Evolutionary conservation across 345 rosid species (phyloP), one percentile per base, ranked within the genome.

Genomic region (Pistacia vera): DNA sequence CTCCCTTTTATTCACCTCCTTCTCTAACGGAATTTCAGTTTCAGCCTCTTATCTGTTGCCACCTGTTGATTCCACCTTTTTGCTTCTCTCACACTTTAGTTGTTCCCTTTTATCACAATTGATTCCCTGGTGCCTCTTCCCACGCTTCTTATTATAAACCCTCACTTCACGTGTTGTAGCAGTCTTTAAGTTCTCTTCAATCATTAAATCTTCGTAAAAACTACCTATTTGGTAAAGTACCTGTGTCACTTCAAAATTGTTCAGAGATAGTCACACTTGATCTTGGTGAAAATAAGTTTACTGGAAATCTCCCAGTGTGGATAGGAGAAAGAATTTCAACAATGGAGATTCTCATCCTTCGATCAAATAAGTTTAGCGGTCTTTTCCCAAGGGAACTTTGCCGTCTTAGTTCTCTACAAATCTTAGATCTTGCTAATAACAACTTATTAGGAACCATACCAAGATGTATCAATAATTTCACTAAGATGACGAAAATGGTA

Each of bases 361-460:
- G 72, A 16, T 79, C 68, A 2, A 83, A 83, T 48, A 58, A 30
- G 18, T 77, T 83, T 5, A 4, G 48, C 3, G 76, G 85, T 60
- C 54, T 71, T 22, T 68, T 83, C 13, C 78, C 80, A 48, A 49
- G 12, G 10, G 16, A 63, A 44, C 6, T 79, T 8, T 79, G 75
- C 35, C 12, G 8, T 41, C 58, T 79, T 0, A 11, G 28, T 41
- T 63, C 22, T 59, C 30, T 79, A 2, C 33, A 73, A 28, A 74
- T 70, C 22, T 18, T 79, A 5, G 81, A 74, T 17, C 74, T 79
- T 7, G 74, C 66, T 25, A 33, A 74, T 11, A 78, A 57, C 66
- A 61, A 79, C 17, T 55, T 79, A 1, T 67, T 49, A 35, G 70
- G 81, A 7, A 51, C 0, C 1, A 51, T 79, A 35, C 78, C 81